Percentiles rank a stretch among this genome's conserved stretches.
Evolutionary conservation across 2,329 filamentous ascomycete genomes (phyloP).

Genomic region (Aureobasidium sp.): DNA sequence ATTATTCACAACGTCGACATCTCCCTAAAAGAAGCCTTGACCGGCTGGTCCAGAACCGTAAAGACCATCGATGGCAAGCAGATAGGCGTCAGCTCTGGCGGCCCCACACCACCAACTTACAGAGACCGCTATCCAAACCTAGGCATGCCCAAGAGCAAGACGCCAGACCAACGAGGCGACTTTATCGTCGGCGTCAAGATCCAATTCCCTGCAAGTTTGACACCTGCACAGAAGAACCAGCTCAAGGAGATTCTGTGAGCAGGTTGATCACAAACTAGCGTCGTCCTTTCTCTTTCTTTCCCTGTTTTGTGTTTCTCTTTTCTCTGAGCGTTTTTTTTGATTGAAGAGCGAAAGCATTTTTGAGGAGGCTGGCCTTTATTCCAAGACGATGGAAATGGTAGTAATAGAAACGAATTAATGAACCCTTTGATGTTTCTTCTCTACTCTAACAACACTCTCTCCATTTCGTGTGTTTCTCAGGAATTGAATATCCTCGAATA

Average conservation of each 20-base stretch:
- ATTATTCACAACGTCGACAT: conserved; percentile 72
- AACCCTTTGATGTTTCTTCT: background rate
- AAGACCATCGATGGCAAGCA: conserved; percentile 89
- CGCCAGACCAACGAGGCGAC: conserved; percentile 74
- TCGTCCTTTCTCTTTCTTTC: background rate
- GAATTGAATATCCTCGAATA: conserved; percentile 87
- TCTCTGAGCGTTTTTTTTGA: background rate
- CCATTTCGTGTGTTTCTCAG: conserved; percentile 33
- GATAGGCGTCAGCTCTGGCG: conserved; percentile 68
- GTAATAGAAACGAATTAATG: background rate
- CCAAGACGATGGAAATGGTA: background rate
- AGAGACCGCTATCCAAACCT: conserved; percentile 73
- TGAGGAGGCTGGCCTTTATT: background rate
- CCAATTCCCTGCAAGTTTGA: conserved; percentile 78
- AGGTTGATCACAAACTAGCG: background rate
- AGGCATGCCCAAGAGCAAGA: conserved; percentile 96
- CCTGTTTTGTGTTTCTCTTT: background rate
- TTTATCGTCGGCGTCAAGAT: conserved; percentile 88
- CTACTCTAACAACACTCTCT: background rate
- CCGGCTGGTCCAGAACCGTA: conserved; percentile 88
- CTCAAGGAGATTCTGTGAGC: conserved; percentile 67
- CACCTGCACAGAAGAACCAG: conserved; percentile 68
- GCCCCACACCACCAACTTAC: conserved; percentile 78
- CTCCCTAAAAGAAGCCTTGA: conserved; percentile 85
- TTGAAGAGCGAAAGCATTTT: background rate